Percentiles rank a stretch among this genome's conserved stretches.
These are phyloP conservation scores for Stemphylium lycopersici DNA, from an alignment of 2,329 filamentous ascomycete genomes.

Conservation along the genomic window DNA sequence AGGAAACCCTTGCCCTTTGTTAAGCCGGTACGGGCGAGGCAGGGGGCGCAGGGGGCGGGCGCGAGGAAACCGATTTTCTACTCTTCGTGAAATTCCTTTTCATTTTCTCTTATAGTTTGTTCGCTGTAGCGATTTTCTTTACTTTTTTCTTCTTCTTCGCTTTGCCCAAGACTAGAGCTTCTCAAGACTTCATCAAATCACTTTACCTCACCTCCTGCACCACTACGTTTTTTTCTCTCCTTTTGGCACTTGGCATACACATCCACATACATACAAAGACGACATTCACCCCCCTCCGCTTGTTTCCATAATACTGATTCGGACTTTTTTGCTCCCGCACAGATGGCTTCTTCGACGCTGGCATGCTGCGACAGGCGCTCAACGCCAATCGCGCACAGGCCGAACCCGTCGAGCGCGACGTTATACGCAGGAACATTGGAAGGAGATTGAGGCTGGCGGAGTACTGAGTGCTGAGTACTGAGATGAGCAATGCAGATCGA, in stretches of 20 bases:
- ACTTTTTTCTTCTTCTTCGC: constrained; percentile 3
- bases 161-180: not conserved
- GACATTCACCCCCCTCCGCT: not conserved
- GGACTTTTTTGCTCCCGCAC: constrained; percentile 28
- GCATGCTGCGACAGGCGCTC: constrained; percentile 88
- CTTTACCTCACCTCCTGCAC: not conserved
- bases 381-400: constrained; percentile 65
- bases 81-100: constrained; percentile 13
- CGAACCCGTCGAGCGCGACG: constrained; percentile 63
- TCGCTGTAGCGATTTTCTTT: too few species aligned
- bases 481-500: not conserved
- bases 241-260: too few species aligned
- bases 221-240: too few species aligned
- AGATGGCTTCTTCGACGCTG: constrained; percentile 98
- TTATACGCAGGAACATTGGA: constrained; percentile 71
- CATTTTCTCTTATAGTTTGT: not conserved
- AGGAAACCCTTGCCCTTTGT: constrained; percentile 23
- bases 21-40: constrained; percentile 27
- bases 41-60: constrained; percentile 21
- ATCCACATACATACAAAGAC: not conserved
- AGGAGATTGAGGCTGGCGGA: constrained; percentile 75
- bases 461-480: constrained; percentile 61
- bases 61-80: constrained; percentile 29
- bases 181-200: constrained; percentile 4
- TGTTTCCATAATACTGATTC: constrained; percentile 34